These are phyloP conservation scores for Amanita rimosa DNA, from an alignment of 768 basidiomycete species.

Conservation along the genomic window DNA sequence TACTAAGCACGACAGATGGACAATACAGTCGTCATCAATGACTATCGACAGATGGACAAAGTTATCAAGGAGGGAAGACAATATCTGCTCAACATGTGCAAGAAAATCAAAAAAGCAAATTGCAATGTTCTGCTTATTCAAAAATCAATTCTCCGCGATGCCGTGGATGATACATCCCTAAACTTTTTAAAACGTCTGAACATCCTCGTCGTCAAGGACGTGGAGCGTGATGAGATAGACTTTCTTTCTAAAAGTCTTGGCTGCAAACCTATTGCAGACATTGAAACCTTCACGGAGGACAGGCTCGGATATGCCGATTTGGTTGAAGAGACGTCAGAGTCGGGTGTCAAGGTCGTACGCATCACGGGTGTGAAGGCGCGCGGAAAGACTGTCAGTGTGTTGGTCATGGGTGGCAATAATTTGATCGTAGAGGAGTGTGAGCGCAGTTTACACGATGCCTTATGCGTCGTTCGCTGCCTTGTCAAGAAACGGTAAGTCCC, in stretches of 20 bases:
- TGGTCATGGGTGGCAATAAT: slow-evolving; percentile 88
- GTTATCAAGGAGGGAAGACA: slow-evolving; percentile 98
- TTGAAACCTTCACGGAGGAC: slow-evolving; percentile 95
- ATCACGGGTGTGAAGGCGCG: slow-evolving; percentile 93
- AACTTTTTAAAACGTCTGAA: slow-evolving; percentile 96
- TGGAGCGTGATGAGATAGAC: slow-evolving; percentile 97
- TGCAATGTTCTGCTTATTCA: slow-evolving; percentile 99
- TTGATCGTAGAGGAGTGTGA: slow-evolving; percentile 96
- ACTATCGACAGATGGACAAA: slow-evolving; percentile 99
- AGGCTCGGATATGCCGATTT: slow-evolving; percentile 96
- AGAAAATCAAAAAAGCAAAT: slow-evolving; percentile 99
- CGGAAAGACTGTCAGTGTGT: slow-evolving; percentile 89
- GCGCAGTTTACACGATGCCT: slow-evolving; percentile 93
- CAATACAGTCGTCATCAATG: slow-evolving; percentile 98
- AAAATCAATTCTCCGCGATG: slow-evolving; percentile 98
- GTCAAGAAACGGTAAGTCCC: slow-evolving; percentile 89
- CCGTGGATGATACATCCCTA: slow-evolving; percentile 96
- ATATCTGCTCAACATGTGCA: slow-evolving; percentile 95
- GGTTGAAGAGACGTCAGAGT: slow-evolving; percentile 76
- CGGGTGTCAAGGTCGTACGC: slow-evolving; percentile 84
- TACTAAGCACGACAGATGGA: slow-evolving; percentile 67
- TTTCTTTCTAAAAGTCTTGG: slow-evolving; percentile 93
- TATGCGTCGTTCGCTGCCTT: slow-evolving; percentile 97
- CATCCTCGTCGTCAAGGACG: slow-evolving; percentile 93
- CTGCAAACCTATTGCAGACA: slow-evolving; percentile 94